These are phyloP conservation scores for Phytopythium delawarense DNA, from an alignment of 352 stramenopile genomes.

Conservation along the genomic window DNA sequence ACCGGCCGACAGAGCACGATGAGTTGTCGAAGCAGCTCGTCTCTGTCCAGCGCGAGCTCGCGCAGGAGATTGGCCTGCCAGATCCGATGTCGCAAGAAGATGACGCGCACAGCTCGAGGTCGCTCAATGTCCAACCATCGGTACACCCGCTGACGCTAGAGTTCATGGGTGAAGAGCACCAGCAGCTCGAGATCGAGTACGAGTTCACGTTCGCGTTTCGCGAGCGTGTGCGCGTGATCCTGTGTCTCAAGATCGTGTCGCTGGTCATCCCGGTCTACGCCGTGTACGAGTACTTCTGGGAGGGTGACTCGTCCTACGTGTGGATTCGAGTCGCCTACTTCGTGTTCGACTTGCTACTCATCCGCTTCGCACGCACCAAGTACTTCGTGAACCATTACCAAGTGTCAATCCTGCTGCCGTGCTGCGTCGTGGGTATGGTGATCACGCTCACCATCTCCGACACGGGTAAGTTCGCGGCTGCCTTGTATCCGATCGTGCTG, in stretches of 20 bases:
- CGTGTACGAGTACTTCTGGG: conserved; percentile 64
- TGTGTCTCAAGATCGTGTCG: conserved; percentile 67
- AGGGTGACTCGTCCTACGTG: conserved; percentile 56
- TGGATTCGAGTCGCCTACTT: conserved; percentile 65
- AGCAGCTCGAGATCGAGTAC: conserved; percentile 73
- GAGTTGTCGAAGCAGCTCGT: conserved; percentile 76
- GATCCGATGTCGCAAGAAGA: conserved; percentile 67
- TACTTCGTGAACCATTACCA: conserved; percentile 81
- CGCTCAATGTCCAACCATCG: conserved; percentile 55
- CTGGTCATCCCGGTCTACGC: conserved; percentile 72
- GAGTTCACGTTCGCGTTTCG: conserved; percentile 68
- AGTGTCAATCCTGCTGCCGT: conserved; percentile 60
- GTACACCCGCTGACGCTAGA: conserved; percentile 77
- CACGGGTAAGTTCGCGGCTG: conserved; percentile 77
- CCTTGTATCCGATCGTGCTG: conserved; percentile 72
- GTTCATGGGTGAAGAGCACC: conserved; percentile 83
- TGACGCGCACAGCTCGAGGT: conserved; percentile 54
- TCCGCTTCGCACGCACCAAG: conserved; percentile 57
- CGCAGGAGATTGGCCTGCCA: conserved; percentile 64
- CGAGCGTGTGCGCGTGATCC: conserved; percentile 57
- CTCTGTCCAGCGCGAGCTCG: conserved; percentile 59
- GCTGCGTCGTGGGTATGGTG: conserved; percentile 64
- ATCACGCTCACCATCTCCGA: conserved; percentile 81
- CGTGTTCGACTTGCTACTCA: conserved; percentile 65
- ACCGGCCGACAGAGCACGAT: conserved; percentile 70